Base-by-base conservation (phyloP, 805 yeast species). In the Starmerella sp. region DNA sequence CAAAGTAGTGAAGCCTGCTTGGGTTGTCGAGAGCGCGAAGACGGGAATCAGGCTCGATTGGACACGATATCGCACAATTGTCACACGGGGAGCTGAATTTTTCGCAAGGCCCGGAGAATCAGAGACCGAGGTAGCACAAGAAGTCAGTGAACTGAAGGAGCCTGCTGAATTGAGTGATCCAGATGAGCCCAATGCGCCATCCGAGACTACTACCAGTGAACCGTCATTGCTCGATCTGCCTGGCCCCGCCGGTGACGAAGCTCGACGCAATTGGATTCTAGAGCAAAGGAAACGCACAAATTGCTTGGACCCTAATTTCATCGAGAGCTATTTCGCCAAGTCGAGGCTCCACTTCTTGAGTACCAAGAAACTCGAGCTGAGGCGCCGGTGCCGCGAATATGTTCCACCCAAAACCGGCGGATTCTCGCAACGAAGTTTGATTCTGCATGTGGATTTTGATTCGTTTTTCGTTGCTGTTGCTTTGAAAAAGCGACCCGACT, bases 381-480 rank as follows among this genome's bases (percentile, higher is more conserved):
- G 86, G 48, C 72, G 78, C 2, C 77, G 77, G 34, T 86, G 84
- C 63, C 73, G 58, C 13, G 17, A 6, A 6, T 55, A 52, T 42
- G 30, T 36, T 7, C 31, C 51, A 4, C 41, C 34, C 7, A 39
- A 11, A 17, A 28, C 37, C 14, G 50, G 35, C 2, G 15, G 7
- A 2, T 52, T 36, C 37, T n/a, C 14, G 10, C 55, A 47, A 2
- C 56, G 43, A 22, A 46, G 17, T 5, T 34, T 76, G 1, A 77
- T 90, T 9, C 66, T 90, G 53, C 97, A 91, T 67, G 75, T 91
- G 36, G 98, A 91, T 67, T 91, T 89, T 67, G 98, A 91, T 67
- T 88, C 95, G 60, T 91, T 93, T 64, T 91, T 91, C 69, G 97
- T 90, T 2, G 77, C 95, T 0, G 96, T 84, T 0, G 85, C 96